Base-by-base conservation (phyloP, 2,329 filamentous ascomycete genomes). In the Penicillium hesseltinei region DNA sequence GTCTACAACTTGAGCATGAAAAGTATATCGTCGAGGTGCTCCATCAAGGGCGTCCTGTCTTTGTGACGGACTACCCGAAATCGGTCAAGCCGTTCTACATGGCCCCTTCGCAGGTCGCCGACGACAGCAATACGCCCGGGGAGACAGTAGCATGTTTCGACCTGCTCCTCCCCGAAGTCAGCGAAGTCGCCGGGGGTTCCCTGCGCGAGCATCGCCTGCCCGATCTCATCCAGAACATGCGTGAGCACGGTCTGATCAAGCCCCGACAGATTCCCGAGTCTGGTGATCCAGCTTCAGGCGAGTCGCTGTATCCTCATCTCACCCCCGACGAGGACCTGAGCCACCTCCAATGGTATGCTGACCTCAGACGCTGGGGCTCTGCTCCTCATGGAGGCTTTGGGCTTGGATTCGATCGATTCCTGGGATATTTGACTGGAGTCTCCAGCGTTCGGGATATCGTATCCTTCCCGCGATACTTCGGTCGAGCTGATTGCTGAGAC, bases 31-130 rank as follows among this genome's bases (percentile, higher is more conserved):
- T 94, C 47, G 81, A 84, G 52, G 78, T 78, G 27, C 70, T 93
- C 44, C 87, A 87, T 63, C 78, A 83, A 47, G 81, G 82, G 19
- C 76, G 77, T 2, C 94, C 94, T 8, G 82, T 97, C 44, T 97
- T 97, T 71, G 87, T 99, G 62, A 97, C 92, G 15, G 83, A 97
- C 73, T 99, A 97, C 71, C 94, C 94, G n/a, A 85, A 85, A 63
- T 80, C 81, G 47, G 86, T 94, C 72, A 99, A 99, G 77, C 91
- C 93, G 11, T 99, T 97, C 76, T 99, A 92, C 75, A 92, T 92
- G 89, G 75, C 84, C 2, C 84, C 85, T 17, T 84, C 83, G 2
- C 56, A 66, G 21, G 43, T 49, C 19, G 39, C 55, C 7, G 52
- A 58, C 13, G 36, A 19, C 19, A 50, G 53, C 49, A 67, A 53